A percentile compares a stretch with the other conserved stretches of the same genome.
Conservation (phyloP, 2,329 filamentous ascomycete species). For the Pseudogymnoascus sp. region DNA sequence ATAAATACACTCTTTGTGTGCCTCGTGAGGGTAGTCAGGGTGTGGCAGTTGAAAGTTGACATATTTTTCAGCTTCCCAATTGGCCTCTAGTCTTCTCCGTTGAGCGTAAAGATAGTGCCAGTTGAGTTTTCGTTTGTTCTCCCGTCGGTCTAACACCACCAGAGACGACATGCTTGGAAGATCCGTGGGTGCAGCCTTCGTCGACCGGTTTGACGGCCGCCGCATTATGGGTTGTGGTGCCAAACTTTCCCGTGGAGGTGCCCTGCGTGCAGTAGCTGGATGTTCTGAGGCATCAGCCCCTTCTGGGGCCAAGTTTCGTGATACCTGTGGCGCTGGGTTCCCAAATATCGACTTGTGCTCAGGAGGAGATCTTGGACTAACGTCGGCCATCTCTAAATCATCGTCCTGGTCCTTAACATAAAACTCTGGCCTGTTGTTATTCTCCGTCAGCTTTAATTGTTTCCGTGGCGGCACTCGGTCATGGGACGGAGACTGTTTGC, state of each 20-base stretch:
- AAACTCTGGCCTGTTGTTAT: constrained; percentile 1
- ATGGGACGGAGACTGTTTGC: background rate
- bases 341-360: constrained; percentile 2
- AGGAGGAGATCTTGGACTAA: background rate
- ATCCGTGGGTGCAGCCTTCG: background rate
- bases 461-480: background rate
- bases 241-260: background rate
- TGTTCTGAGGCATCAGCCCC: background rate
- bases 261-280: background rate
- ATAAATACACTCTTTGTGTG: constrained; percentile 89
- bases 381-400: background rate
- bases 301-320: background rate
- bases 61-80: constrained; percentile 81
- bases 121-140: constrained; percentile 60
- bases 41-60: constrained; percentile 88
- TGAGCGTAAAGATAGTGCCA: constrained; percentile 94
- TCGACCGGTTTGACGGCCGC: background rate
- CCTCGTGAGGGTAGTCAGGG: constrained; percentile 70
- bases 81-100: constrained; percentile 75
- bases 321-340: background rate
- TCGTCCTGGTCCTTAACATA: background rate
- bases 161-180: constrained; percentile 21
- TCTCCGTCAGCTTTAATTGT: background rate
- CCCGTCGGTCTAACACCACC: constrained; percentile 45
- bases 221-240: background rate